These are phyloP conservation scores for Epichloe gansuensis DNA, from an alignment of 2,329 filamentous ascomycete species.

Conservation along the genomic window DNA sequence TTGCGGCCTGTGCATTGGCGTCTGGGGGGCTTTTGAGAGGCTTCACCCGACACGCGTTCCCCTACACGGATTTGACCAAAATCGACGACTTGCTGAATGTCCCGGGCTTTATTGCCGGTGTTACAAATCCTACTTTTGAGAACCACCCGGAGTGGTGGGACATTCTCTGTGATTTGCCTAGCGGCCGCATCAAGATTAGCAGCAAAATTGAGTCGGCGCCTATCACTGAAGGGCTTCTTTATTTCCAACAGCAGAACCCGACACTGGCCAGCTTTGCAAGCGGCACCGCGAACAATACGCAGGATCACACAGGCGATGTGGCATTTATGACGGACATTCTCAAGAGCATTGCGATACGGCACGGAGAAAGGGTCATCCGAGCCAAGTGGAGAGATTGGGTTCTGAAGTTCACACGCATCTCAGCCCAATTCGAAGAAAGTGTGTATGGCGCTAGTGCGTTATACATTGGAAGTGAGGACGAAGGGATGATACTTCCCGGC, in stretches of 20 bases:
- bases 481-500: conserved; percentile 42
- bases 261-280: conserved; percentile 37
- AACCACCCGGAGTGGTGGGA: conserved; percentile 98
- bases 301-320: conserved; percentile 72
- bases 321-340: conserved; percentile 81
- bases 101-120: conserved; percentile 92
- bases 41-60: conserved; percentile 92
- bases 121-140: conserved; percentile 93
- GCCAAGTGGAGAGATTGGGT: conserved; percentile 93
- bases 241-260: conserved; percentile 73
- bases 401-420: conserved; percentile 82
- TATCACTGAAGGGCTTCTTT: conserved; percentile 70
- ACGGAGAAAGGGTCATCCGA: conserved; percentile 80
- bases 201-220: conserved; percentile 70
- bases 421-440: conserved; percentile 86
- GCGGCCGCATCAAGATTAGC: conserved; percentile 88
- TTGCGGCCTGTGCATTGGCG: conserved; percentile 88
- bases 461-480: conserved; percentile 68
- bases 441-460: conserved; percentile 90
- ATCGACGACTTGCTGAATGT: conserved; percentile 94
- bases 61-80: conserved; percentile 95
- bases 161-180: conserved; percentile 81
- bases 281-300: conserved; percentile 25
- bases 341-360: conserved; percentile 69
- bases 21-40: conserved; percentile 86